Evolutionary conservation across 306 rosid genomes (phyloP).

Genomic region (Rubus parviflorus): DNA sequence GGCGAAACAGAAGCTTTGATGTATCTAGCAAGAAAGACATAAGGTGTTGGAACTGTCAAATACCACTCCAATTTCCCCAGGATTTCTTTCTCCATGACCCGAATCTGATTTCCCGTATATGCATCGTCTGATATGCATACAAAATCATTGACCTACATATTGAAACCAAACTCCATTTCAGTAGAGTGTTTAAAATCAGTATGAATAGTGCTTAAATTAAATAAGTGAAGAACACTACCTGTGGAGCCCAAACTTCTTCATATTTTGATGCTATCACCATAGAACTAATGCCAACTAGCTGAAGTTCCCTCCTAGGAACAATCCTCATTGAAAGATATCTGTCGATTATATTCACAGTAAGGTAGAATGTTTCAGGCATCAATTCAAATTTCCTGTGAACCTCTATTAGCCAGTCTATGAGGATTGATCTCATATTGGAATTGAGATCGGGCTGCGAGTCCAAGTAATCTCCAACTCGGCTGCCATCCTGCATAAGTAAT

Average conservation of each 20-base stretch:
- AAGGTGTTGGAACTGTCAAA: constrained; percentile 76
- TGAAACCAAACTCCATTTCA: background rate
- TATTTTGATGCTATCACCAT: constrained; percentile 80
- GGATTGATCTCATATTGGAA: constrained; percentile 72
- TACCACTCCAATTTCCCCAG: constrained; percentile 68
- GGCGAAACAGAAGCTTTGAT: constrained; percentile 64
- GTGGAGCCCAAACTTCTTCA: constrained; percentile 87
- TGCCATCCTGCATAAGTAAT: constrained; percentile 40
- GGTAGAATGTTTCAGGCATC: constrained; percentile 71
- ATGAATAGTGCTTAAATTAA: background rate
- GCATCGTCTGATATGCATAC: constrained; percentile 69
- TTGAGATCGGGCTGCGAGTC: constrained; percentile 59
- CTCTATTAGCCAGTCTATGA: constrained; percentile 75
- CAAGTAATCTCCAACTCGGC: constrained; percentile 57
- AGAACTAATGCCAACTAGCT: constrained; percentile 74
- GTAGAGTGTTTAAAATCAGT: background rate
- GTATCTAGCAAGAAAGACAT: constrained; percentile 70
- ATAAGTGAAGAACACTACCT: constrained; percentile 33
- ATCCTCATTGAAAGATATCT: constrained; percentile 54
- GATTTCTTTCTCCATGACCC: constrained; percentile 64
- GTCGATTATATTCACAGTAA: constrained; percentile 65
- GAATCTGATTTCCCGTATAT: constrained; percentile 46
- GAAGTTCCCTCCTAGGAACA: constrained; percentile 66
- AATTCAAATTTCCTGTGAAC: constrained; percentile 76
- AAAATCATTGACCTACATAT: constrained; percentile 65